These are phyloP conservation scores for Byssochlamys sp. DNA, from an alignment of 2,329 filamentous ascomycete species.

Conservation along the genomic window DNA sequence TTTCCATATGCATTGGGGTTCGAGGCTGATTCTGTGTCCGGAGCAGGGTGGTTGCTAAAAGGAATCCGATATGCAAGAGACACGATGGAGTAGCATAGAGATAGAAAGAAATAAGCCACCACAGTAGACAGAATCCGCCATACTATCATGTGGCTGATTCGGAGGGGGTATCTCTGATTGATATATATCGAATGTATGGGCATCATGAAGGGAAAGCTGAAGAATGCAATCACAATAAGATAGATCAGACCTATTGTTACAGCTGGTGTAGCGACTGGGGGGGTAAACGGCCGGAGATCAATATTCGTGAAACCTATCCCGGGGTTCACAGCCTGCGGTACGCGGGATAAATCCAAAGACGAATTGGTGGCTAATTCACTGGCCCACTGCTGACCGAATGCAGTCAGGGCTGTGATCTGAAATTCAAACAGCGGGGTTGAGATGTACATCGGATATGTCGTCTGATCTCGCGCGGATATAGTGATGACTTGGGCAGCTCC, in stretches of 20 bases:
- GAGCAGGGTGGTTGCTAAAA: constrained; percentile 43
- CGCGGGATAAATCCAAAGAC: constrained; percentile 35
- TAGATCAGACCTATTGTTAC: constrained; percentile 57
- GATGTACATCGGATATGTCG: constrained; percentile 46
- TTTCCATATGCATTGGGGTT: constrained; percentile 49
- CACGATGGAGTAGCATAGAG: constrained; percentile 54
- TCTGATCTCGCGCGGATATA: constrained; percentile 48
- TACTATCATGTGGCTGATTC: constrained; percentile 48
- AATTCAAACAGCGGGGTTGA: constrained; percentile 42
- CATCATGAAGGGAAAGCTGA: constrained; percentile 56
- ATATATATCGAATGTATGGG: constrained; percentile 54
- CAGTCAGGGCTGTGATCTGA: constrained; percentile 36
- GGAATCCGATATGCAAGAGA: constrained; percentile 55
- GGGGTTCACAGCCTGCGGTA: constrained; percentile 47
- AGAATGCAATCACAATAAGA: constrained; percentile 58
- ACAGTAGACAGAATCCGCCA: constrained; percentile 52
- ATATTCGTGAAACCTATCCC: constrained; percentile 47
- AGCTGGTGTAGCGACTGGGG: constrained; percentile 46
- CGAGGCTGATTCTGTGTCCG: constrained; percentile 33
- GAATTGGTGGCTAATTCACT: constrained; percentile 21
- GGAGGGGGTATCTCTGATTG: constrained; percentile 42
- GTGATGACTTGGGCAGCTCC: constrained; percentile 51
- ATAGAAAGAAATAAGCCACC: constrained; percentile 51
- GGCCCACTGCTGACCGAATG: constrained; percentile 40
- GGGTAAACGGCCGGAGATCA: constrained; percentile 52